phyloP scores from a whole-genome alignment of 1,284 basidiomycete species.

The Cystobasidium pallidum region DNA sequence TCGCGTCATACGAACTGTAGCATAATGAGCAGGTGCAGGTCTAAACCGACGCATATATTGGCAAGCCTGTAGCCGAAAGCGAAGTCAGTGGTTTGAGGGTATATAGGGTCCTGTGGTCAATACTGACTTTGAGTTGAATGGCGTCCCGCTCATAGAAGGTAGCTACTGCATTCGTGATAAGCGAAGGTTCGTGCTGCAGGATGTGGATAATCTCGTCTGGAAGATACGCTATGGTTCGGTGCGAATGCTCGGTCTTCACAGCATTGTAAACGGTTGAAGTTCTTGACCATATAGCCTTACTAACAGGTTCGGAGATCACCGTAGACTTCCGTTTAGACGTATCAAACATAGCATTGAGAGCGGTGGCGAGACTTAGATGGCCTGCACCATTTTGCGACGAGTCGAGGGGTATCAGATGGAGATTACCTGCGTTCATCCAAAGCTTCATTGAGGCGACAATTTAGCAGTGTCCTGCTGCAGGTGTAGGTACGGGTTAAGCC shows the following conservation, averaged over 20 bases:
- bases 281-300: conserved; percentile 48
- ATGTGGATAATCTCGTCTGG: conserved; percentile 76
- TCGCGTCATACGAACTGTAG: conserved; percentile 74
- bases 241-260: conserved; percentile 69
- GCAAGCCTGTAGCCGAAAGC: conserved; percentile 64
- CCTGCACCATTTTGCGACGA: conserved; percentile 59
- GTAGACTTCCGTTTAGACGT: conserved; percentile 55
- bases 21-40: conserved; percentile 61
- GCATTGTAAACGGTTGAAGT: conserved; percentile 69
- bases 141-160: conserved; percentile 92
- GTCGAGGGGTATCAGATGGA: conserved; percentile 79
- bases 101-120: conserved; percentile 52
- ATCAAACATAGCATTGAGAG: conserved; percentile 69
- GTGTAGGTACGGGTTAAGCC: conserved; percentile 53
- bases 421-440: conserved; percentile 79
- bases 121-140: conserved; percentile 72
- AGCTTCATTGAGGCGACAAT: conserved; percentile 63
- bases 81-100: not conserved
- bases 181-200: conserved; percentile 66
- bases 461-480: conserved; percentile 42
- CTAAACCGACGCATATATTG: conserved; percentile 86
- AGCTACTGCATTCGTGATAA: conserved; percentile 83
- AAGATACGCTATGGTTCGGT: conserved; percentile 76
- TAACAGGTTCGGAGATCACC: conserved; percentile 33
- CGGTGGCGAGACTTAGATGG: conserved; percentile 64